A percentile compares a stretch with the other conserved stretches of the same genome.
These are phyloP conservation scores for Pestalotiopsis sp. DNA, from an alignment of 2,329 filamentous ascomycete genomes.

Conservation along the genomic window DNA sequence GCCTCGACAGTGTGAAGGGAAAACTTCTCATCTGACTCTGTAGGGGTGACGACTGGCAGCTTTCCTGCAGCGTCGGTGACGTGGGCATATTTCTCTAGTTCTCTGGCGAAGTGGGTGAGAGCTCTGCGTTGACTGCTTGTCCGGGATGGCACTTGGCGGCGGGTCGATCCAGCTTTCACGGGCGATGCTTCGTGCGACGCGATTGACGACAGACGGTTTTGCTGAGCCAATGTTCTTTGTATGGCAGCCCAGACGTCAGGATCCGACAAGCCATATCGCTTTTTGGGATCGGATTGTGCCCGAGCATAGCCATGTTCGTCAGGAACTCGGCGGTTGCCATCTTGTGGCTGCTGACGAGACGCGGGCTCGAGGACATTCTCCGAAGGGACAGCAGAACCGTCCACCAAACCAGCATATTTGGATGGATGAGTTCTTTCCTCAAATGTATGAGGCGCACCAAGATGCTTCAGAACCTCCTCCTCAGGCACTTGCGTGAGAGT, in stretches of 20 bases:
- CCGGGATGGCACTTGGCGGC: conserved; percentile 34
- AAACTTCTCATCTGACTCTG: conserved; percentile 40
- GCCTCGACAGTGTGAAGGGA: conserved; percentile 55
- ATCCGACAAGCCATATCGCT: conserved; percentile 37
- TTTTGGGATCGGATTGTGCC: conserved; percentile 22
- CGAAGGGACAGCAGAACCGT: background rate
- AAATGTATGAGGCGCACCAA: background rate
- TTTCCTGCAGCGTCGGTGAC: conserved; percentile 40
- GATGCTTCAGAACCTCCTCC: conserved; percentile 17
- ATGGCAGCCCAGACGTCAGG: conserved; percentile 46
- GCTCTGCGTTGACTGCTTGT: conserved; percentile 46
- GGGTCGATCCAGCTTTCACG: conserved; percentile 6
- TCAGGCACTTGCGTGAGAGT: conserved; percentile 29
- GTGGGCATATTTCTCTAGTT: conserved; percentile 44
- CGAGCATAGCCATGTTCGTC: background rate
- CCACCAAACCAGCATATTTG: background rate
- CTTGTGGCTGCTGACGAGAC: background rate
- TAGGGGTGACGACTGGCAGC: conserved; percentile 41
- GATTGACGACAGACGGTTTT: conserved; percentile 43
- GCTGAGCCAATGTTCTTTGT: conserved; percentile 47
- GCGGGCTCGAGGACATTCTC: background rate
- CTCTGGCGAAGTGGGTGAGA: conserved; percentile 43
- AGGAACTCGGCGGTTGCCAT: background rate
- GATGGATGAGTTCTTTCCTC: conserved; percentile 1
- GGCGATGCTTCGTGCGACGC: conserved; percentile 22